Percentiles rank a stretch among this genome's conserved stretches.
Evolutionary conservation across 225 moss, liverwort and hornwort species (phyloP).

Genomic region (Thuidium tamariscinum): DNA sequence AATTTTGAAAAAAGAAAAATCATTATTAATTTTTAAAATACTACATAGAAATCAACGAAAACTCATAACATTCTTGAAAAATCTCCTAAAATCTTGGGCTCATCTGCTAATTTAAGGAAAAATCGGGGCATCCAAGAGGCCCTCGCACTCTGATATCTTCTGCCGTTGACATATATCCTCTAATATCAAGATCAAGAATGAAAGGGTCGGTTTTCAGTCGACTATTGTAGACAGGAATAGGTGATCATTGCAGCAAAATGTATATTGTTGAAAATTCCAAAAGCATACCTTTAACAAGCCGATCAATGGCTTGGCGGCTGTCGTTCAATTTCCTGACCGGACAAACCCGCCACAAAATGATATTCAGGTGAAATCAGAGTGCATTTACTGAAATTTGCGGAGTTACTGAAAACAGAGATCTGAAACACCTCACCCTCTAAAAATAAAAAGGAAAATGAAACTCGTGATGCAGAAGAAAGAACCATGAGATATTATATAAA

Average conservation of each 20-base stretch:
- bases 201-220: not conserved
- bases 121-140: not conserved
- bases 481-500: not conserved
- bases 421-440: not conserved
- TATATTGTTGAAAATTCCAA: not conserved
- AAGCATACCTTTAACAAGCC: slow-evolving; percentile 32
- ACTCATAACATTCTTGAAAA: not conserved
- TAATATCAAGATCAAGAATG: not conserved
- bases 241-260: not conserved
- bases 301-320: slow-evolving; percentile 40
- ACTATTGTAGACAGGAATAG: not conserved
- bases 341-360: not conserved
- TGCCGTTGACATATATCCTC: not conserved
- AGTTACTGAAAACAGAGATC: not conserved
- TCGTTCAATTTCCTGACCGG: slow-evolving; percentile 39
- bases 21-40: not conserved
- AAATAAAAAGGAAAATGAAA: not conserved
- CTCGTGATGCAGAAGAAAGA: not conserved
- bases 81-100: not conserved
- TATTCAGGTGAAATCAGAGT: not conserved
- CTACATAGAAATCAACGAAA: not conserved
- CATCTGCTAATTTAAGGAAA: not conserved
- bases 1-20: not conserved
- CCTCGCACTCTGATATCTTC: not conserved
- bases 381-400: not conserved